Conservation (phyloP, 2,329 filamentous ascomycete genomes). For the Penicillium sp. region DNA sequence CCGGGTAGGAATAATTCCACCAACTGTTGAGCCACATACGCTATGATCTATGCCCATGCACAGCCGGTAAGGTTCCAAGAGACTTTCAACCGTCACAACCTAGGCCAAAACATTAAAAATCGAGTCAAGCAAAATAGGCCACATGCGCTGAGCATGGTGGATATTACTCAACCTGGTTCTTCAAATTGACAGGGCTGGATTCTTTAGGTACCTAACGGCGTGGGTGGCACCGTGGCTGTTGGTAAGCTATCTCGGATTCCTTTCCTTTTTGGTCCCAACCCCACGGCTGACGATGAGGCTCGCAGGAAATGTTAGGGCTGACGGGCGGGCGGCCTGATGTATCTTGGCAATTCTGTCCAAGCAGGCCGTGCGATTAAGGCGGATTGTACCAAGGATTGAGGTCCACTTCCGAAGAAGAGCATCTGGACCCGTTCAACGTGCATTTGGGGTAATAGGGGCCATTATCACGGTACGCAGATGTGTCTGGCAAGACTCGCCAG, state of each 20-base stretch:
- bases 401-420: constrained; percentile 1
- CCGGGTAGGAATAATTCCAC: neutral
- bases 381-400: constrained; percentile 25
- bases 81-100: no score
- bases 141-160: no score
- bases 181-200: neutral
- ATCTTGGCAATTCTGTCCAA: constrained; percentile 11
- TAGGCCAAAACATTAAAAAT: no score
- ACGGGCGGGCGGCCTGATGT: constrained; percentile 6
- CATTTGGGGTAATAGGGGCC: constrained; percentile 1
- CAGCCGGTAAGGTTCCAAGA: no score
- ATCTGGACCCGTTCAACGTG: constrained; percentile 2
- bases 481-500: neutral
- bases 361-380: constrained; percentile 55
- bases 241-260: neutral
- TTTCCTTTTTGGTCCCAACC: neutral
- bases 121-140: no score
- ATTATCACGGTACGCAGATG: neutral
- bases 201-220: neutral
- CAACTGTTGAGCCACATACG: neutral
- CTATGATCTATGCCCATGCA: neutral
- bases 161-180: no score
- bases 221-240: constrained; percentile 3
- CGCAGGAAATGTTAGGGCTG: neutral
- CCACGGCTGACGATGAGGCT: neutral